Percentiles rank a stretch among this genome's conserved stretches.
These are phyloP conservation scores for Rubroboletus satanas DNA, from an alignment of 768 basidiomycete species.

Conservation along the genomic window DNA sequence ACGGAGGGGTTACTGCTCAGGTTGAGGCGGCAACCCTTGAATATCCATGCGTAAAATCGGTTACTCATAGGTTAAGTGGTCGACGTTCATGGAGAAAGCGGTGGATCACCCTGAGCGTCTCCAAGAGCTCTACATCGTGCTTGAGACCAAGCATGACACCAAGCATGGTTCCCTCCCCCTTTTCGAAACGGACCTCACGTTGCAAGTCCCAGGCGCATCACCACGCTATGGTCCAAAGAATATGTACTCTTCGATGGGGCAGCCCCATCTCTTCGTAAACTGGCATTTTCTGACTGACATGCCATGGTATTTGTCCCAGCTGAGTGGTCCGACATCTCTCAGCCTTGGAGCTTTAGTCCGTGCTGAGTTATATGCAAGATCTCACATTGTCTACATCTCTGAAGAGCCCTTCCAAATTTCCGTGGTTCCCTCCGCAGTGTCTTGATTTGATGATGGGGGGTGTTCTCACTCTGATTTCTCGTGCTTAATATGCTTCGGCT, in stretches of 20 bases:
- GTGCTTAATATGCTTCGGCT: constrained; percentile 2
- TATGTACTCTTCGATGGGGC: too few species aligned
- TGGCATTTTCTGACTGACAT: too few species aligned
- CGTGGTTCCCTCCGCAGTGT: neutral
- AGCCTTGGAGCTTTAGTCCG: too few species aligned
- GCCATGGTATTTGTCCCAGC: too few species aligned
- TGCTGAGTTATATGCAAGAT: too few species aligned
- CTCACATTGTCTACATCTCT: too few species aligned
- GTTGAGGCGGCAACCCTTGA: constrained; percentile 31
- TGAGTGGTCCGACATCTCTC: too few species aligned
- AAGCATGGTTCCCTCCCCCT: neutral
- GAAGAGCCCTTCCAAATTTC: too few species aligned
- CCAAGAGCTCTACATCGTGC: neutral
- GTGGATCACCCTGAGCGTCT: neutral
- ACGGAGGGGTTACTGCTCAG: constrained; percentile 38
- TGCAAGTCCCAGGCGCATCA: too few species aligned
- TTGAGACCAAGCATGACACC: neutral
- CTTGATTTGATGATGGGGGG: neutral
- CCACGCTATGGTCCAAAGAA: too few species aligned
- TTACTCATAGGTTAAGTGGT: neutral
- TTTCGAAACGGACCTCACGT: too few species aligned
- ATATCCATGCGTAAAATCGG: neutral
- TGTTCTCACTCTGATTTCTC: neutral
- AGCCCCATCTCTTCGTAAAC: too few species aligned
- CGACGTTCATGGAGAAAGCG: neutral